Evolutionary conservation across 2,329 filamentous ascomycete species (phyloP).

Genomic region (Aureobasidium mangrovei): DNA sequence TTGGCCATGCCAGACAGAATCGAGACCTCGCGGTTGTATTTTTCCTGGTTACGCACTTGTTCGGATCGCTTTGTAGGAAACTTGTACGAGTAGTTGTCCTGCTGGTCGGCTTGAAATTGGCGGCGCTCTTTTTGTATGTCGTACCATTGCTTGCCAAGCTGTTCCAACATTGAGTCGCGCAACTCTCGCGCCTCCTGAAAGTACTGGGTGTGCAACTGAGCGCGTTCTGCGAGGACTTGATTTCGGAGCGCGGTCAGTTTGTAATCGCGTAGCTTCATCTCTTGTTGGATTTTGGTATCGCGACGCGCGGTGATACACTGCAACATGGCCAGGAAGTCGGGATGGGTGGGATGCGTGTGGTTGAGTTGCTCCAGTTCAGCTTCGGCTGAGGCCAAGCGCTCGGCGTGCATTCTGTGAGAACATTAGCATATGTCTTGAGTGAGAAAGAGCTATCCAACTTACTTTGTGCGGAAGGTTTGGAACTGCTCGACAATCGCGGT

Average conservation of each 20-base stretch:
- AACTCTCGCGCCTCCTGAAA: constrained; percentile 78
- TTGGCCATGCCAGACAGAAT: constrained; percentile 85
- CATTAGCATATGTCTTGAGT: background rate
- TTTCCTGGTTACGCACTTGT: constrained; percentile 73
- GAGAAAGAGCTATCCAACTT: background rate
- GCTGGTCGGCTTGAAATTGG: constrained; percentile 65
- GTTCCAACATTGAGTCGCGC: constrained; percentile 69
- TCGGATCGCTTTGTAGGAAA: constrained; percentile 70
- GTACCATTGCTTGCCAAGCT: constrained; percentile 83
- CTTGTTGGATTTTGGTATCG: constrained; percentile 69
- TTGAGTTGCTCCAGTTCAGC: constrained; percentile 53
- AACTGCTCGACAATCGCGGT: constrained; percentile 81
- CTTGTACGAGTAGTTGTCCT: constrained; percentile 72
- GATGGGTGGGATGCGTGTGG: constrained; percentile 60
- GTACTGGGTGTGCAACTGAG: constrained; percentile 83
- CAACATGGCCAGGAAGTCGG: constrained; percentile 84
- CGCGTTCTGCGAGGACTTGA: constrained; percentile 69
- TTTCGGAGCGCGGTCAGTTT: constrained; percentile 64
- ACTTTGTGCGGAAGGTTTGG: constrained; percentile 59
- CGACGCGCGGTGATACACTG: constrained; percentile 75
- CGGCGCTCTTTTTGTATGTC: constrained; percentile 84
- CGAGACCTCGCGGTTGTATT: constrained; percentile 92
- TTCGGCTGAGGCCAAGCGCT: constrained; percentile 74
- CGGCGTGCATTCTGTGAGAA: constrained; percentile 58
- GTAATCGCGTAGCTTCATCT: constrained; percentile 64